Evolutionary conservation across 2,329 filamentous ascomycete species (phyloP).

Genomic region (Sporothrix phasma): DNA sequence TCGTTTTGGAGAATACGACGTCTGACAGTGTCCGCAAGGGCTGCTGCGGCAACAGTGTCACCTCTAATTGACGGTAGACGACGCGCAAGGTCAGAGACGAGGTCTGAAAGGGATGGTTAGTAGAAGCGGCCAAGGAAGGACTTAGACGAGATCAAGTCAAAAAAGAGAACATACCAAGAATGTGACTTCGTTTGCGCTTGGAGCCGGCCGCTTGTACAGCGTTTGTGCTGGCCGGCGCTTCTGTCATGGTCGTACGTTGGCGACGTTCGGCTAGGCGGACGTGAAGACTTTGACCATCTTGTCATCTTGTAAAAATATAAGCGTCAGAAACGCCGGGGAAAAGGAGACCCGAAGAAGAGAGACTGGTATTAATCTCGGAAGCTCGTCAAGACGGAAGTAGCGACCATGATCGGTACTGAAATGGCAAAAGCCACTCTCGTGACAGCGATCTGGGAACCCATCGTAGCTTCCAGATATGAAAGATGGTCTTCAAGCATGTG

Average conservation of each 20-base stretch:
- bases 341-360: neutral
- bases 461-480: neutral
- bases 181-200: constrained; percentile 9
- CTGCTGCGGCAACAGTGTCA: constrained; percentile 10
- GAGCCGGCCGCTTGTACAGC: neutral
- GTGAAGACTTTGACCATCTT: too few species aligned
- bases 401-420: neutral
- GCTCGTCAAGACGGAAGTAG: neutral
- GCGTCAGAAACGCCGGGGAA: neutral
- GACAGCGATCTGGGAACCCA: neutral
- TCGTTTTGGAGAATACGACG: neutral
- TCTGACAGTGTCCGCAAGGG: constrained; percentile 11
- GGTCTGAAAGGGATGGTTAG: neutral
- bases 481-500: neutral
- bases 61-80: constrained; percentile 10
- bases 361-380: too few species aligned
- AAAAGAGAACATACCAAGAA: neutral
- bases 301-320: too few species aligned
- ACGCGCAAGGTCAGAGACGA: constrained; percentile 1
- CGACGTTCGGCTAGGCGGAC: too few species aligned
- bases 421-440: neutral
- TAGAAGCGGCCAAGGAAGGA: too few species aligned
- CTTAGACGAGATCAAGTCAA: neutral
- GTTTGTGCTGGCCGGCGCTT: neutral
- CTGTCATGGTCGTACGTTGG: neutral